These are phyloP conservation scores for Chenopodium quinoa DNA, from an alignment of 148 eudicot species.

Conservation along the genomic window DNA sequence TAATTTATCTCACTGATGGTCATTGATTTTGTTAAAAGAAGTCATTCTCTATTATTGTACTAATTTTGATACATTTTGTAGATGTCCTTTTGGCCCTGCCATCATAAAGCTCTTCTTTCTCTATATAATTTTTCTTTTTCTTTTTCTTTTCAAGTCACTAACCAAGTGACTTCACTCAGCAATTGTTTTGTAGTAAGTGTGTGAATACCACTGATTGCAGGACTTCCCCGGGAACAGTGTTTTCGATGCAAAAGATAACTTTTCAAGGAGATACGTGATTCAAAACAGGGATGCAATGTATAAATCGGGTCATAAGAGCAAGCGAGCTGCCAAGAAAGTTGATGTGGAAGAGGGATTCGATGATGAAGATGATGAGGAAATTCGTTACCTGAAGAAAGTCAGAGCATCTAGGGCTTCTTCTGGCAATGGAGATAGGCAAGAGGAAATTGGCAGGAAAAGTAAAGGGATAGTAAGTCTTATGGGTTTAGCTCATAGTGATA, in stretches of 20 bases:
- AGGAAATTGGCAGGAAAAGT: slow-evolving; percentile 22
- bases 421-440: slow-evolving; percentile 27
- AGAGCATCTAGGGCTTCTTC: slow-evolving; percentile 39
- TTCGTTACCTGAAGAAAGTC: slow-evolving; percentile 67
- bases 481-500: slow-evolving; percentile 9
- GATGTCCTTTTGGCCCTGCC: not conserved
- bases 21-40: too few species aligned
- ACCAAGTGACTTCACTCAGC: not conserved
- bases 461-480: slow-evolving; percentile 26
- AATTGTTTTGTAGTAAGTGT: not conserved
- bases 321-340: slow-evolving; percentile 38
- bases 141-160: not conserved
- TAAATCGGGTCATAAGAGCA: slow-evolving; percentile 41
- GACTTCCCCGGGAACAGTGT: slow-evolving; percentile 15
- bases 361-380: slow-evolving; percentile 65
- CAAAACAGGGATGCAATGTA: slow-evolving; percentile 19
- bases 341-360: slow-evolving; percentile 44
- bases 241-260: slow-evolving; percentile 11
- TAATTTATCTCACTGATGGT: too few species aligned
- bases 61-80: too few species aligned
- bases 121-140: not conserved
- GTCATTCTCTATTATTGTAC: too few species aligned
- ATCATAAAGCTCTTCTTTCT: not conserved
- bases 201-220: slow-evolving; percentile 16
- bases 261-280: slow-evolving; percentile 18